Conservation (phyloP, 345 rosid species). For the Psidium guajava region DNA sequence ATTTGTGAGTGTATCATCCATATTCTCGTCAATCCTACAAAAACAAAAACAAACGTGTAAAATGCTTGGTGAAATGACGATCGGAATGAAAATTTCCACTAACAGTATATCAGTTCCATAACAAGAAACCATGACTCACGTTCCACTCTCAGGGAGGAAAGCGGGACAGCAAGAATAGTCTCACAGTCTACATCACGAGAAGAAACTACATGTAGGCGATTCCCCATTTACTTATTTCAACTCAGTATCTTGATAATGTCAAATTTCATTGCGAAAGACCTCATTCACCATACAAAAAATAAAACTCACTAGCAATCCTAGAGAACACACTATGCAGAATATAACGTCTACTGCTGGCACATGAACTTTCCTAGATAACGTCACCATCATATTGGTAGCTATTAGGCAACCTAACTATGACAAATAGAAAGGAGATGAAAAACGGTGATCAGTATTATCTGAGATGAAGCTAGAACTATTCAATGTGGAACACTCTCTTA, state of each 20-base stretch:
- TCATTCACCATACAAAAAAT: background rate
- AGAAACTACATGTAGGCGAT: background rate
- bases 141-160: background rate
- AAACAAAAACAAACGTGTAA: background rate
- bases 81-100: background rate
- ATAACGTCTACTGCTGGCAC: background rate
- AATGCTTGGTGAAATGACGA: background rate
- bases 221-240: background rate
- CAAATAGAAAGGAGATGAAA: background rate
- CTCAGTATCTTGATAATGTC: background rate
- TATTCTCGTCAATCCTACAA: slow-evolving; percentile 37
- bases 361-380: background rate
- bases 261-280: background rate
- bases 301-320: background rate
- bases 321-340: background rate
- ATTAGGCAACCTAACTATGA: background rate
- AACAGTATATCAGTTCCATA: background rate
- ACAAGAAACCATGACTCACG: background rate
- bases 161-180: background rate
- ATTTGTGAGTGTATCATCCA: slow-evolving; percentile 29
- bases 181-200: background rate
- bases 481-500: background rate
- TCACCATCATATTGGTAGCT: background rate
- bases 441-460: background rate
- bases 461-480: background rate